phyloP scores from a whole-genome alignment of 805 yeast species.

The Metschnikowia cubensis region DNA sequence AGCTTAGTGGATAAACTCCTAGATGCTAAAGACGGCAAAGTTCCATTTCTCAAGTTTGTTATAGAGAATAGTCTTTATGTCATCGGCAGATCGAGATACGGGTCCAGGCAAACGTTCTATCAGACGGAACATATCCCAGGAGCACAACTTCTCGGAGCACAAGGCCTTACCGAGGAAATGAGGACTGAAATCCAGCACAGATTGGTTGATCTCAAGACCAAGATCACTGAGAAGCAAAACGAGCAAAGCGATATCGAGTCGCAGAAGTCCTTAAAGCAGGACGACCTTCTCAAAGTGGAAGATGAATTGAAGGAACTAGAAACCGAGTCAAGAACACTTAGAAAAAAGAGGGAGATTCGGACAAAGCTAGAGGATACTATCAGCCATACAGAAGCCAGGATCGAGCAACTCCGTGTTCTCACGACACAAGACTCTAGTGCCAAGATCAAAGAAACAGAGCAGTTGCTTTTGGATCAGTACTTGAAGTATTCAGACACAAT shows the following conservation, averaged over 20 bases:
- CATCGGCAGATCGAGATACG: slow-evolving; percentile 59
- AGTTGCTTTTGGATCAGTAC: slow-evolving; percentile 21
- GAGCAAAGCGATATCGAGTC: slow-evolving; percentile 6
- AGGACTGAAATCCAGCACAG: slow-evolving; percentile 18
- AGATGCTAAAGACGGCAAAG: slow-evolving; percentile 31
- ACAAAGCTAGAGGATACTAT: slow-evolving; percentile 27
- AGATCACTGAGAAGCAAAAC: slow-evolving; percentile 14
- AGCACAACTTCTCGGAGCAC: slow-evolving; percentile 29
- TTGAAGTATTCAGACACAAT: slow-evolving; percentile 18
- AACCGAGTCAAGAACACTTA: slow-evolving; percentile 22
- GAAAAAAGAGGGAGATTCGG: slow-evolving; percentile 25
- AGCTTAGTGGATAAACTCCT: slow-evolving; percentile 35
- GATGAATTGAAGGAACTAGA: slow-evolving; percentile 12
- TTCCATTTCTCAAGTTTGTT: slow-evolving; percentile 53
- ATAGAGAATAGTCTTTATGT: slow-evolving; percentile 53
- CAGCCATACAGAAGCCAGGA: slow-evolving; percentile 9
- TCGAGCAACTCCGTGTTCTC: slow-evolving; percentile 10
- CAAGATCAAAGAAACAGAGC: slow-evolving; percentile 33
- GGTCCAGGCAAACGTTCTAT: slow-evolving; percentile 50
- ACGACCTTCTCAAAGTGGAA: slow-evolving; percentile 5
- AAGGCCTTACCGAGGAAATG: slow-evolving; percentile 28
- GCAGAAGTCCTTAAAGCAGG: slow-evolving; percentile 2
- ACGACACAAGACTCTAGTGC: slow-evolving; percentile 40
- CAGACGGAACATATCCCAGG: slow-evolving; percentile 31
- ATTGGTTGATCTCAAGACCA: slow-evolving; percentile 14